Base-by-base conservation (phyloP, 1,284 basidiomycete species). In the Irpex sp. region DNA sequence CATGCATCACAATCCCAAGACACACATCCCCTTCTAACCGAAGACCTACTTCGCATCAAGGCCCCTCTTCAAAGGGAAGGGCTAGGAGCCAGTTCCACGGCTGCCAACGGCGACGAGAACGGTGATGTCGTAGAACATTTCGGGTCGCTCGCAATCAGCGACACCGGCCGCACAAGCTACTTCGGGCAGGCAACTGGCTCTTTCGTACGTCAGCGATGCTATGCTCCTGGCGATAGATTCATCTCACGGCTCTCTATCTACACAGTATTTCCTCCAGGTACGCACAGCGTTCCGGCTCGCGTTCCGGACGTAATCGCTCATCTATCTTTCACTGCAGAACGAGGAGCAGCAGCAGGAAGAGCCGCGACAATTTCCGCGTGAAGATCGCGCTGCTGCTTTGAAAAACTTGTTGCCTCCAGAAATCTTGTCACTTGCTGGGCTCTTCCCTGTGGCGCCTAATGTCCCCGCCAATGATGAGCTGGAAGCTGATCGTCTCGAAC, bases 61-160 rank as follows among this genome's bases (percentile, higher is more conserved):
- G 86, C 87, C 0, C 90, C 89, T 2, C 72, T 92, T 0, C 88
- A 92, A 67, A 77, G 89, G 49, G 89, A 91, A 61, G 69, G 71
- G 6, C 68, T 74, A n/a, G 64, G 66, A 8, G 63, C 64, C 46
- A 47, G 62, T 11, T 57, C 64, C 17, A 71, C 70, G 57, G 66
- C 65, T 56, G 33, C 35, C 63, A 57, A 26, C 62, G 72, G 90
- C 61, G 87, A 90, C 61, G 78, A 76, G 59, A 83, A 82, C 56
- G 81, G 83, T n/a, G 89, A 92, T 68, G 79, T 90, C 57, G 84
- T 91, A 2, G 88, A 91, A 73, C 88, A 90, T 6, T 91, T 92
- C 72, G 90, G 90, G 19, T 88, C 89, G 0, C 75, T 92, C 8
- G 85, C 87, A 9, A 88, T 92, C 66, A 86, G 79, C 59, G 76